Percentiles rank a stretch among this genome's conserved stretches.
phyloP scores from a whole-genome alignment of 495 filamentous ascomycete species.

The Hypoxylon subgilvum region DNA sequence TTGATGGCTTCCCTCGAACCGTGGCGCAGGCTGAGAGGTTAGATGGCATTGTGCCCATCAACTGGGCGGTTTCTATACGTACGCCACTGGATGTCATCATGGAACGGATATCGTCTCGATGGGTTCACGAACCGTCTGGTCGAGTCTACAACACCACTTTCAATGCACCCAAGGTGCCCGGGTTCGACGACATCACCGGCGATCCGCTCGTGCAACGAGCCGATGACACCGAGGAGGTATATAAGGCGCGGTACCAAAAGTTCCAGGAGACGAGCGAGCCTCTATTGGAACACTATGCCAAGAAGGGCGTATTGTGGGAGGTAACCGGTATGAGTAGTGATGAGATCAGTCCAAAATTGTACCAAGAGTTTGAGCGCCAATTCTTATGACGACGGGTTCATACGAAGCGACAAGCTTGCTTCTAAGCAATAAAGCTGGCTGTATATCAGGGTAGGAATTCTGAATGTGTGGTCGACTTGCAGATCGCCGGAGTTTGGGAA shows the following conservation, averaged over 20 bases:
- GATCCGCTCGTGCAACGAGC: constrained; percentile 80
- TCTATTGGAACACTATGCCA: constrained; percentile 85
- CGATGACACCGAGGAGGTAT: constrained; percentile 87
- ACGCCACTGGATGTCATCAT: constrained; percentile 80
- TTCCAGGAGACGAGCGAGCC: constrained; percentile 88
- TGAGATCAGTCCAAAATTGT: constrained; percentile 88
- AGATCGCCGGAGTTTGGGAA: constrained; percentile 20
- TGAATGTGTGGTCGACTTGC: background rate
- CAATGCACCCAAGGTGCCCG: constrained; percentile 79
- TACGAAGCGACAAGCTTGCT: background rate
- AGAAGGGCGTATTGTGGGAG: constrained; percentile 83
- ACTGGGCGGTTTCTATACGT: constrained; percentile 76
- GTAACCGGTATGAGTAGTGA: constrained; percentile 87
- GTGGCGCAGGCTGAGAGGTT: constrained; percentile 76
- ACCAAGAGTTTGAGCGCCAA: constrained; percentile 75
- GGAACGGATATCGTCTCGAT: constrained; percentile 84
- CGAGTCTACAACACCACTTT: constrained; percentile 93
- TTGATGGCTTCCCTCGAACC: constrained; percentile 95
- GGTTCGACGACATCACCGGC: constrained; percentile 89
- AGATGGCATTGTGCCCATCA: constrained; percentile 83
- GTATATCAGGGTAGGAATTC: constrained; percentile 18
- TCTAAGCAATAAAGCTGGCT: no score
- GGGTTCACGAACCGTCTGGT: constrained; percentile 92
- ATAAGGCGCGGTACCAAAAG: constrained; percentile 75
- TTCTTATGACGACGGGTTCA: constrained; percentile 57